Percentiles rank a stretch among this genome's conserved stretches.
Conservation (phyloP, 2,329 filamentous ascomycete species). For the Fusarium transvaalense region DNA sequence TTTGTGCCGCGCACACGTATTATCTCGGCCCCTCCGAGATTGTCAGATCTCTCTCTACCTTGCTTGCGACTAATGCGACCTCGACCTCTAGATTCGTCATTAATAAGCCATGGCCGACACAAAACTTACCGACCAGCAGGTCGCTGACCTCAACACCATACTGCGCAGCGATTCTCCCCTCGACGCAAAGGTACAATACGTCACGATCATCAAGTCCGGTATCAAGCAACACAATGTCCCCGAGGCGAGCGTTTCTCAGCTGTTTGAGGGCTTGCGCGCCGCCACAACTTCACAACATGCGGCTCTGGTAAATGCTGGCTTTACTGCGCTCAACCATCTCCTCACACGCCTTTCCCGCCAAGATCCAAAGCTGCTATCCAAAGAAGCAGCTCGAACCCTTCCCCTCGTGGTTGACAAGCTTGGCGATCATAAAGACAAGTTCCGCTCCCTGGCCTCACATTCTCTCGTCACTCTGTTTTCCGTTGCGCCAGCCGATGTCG, state of each 20-base stretch:
- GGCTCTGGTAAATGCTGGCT: conserved; percentile 82
- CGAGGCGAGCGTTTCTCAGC: conserved; percentile 74
- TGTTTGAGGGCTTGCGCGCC: conserved; percentile 85
- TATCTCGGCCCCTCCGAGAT: conserved; percentile 5
- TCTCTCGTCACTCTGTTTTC: conserved; percentile 82
- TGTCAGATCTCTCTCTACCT: conserved; percentile 7
- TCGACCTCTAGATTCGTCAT: conserved; percentile 37
- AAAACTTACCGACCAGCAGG: conserved; percentile 70
- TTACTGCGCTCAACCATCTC: conserved; percentile 88
- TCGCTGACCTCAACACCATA: conserved; percentile 65
- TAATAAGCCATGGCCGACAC: conserved; percentile 62
- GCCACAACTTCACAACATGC: conserved; percentile 83
- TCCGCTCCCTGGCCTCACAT: conserved; percentile 79
- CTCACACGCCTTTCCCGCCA: conserved; percentile 88
- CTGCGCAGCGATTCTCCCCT: conserved; percentile 73
- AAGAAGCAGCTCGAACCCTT: conserved; percentile 78
- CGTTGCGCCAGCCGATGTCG: conserved; percentile 78
- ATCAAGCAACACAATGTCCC: conserved; percentile 95
- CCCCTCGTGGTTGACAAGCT: conserved; percentile 85
- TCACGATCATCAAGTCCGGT: conserved; percentile 83
- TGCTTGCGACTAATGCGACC: conserved; percentile 22
- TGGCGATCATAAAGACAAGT: conserved; percentile 88
- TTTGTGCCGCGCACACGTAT: conserved; percentile 34
- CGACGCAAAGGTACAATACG: conserved; percentile 76
- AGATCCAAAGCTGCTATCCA: conserved; percentile 78